Evolutionary conservation across 805 yeast genomes (phyloP).

Genomic region (Yarrowia alimentaria): DNA sequence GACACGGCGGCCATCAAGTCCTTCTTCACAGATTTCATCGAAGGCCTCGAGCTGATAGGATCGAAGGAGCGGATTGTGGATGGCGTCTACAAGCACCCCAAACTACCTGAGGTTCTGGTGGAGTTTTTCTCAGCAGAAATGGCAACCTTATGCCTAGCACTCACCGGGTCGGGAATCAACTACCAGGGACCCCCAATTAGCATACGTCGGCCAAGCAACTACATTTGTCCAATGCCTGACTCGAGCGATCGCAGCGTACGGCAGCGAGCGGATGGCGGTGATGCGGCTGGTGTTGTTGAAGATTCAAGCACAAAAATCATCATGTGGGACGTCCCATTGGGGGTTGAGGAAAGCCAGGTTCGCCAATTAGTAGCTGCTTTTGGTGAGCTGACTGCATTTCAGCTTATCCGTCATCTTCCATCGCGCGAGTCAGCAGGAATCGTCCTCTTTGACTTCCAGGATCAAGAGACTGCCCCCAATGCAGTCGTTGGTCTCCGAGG

Average conservation of each 20-base stretch:
- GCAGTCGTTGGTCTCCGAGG: constrained; percentile 41
- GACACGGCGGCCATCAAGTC: constrained; percentile 26
- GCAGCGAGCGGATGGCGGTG: constrained; percentile 3
- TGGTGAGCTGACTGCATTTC: constrained; percentile 38
- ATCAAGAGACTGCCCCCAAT: constrained; percentile 34
- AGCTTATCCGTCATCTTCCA: constrained; percentile 24
- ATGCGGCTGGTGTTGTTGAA: constrained; percentile 29
- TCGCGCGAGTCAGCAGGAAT: constrained; percentile 16
- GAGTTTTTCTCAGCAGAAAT: constrained; percentile 51
- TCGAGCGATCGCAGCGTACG: too few species aligned
- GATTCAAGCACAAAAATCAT: constrained; percentile 24
- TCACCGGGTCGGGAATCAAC: constrained; percentile 36
- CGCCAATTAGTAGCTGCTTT: constrained; percentile 1
- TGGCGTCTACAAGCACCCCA: constrained; percentile 20
- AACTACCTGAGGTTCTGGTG: constrained; percentile 35
- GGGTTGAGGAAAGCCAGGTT: constrained; percentile 4
- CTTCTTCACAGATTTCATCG: constrained; percentile 20
- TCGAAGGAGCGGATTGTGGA: constrained; percentile 27
- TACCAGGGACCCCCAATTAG: constrained; percentile 36
- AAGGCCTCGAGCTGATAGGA: constrained; percentile 18
- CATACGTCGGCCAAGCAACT: constrained; percentile 49
- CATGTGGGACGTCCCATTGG: constrained; percentile 13
- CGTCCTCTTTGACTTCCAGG: constrained; percentile 29
- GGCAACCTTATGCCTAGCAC: constrained; percentile 56
- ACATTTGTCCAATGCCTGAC: constrained; percentile 40